Evolutionary conservation across 2,329 filamentous ascomycete genomes (phyloP).

Genomic region (Fusarium sp.): DNA sequence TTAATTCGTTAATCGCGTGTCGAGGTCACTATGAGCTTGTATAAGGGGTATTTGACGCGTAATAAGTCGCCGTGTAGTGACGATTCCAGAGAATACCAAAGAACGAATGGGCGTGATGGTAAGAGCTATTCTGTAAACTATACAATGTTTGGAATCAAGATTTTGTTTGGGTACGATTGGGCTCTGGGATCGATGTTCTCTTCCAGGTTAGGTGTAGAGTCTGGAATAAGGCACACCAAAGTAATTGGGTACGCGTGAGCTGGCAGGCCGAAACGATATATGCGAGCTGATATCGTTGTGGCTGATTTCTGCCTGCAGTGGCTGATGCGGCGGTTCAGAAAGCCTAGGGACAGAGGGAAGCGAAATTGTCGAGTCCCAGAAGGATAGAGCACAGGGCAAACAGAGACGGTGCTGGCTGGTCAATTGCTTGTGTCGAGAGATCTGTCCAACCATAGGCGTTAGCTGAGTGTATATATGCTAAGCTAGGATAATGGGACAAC

Average conservation of each 20-base stretch:
- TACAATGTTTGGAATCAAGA: conserved; percentile 47
- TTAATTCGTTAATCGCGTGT: conserved; percentile 36
- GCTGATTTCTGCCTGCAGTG: conserved; percentile 47
- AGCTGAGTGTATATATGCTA: conserved; percentile 48
- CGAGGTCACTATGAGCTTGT: conserved; percentile 19
- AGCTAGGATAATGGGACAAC: conserved; percentile 37
- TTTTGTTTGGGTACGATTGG: conserved; percentile 55
- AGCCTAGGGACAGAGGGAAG: conserved; percentile 53
- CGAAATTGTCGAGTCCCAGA: conserved; percentile 16
- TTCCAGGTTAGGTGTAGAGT: conserved; percentile 48
- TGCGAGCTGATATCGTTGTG: conserved; percentile 65
- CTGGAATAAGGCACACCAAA: conserved; percentile 59
- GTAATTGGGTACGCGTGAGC: conserved; percentile 68
- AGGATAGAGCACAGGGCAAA: conserved; percentile 27
- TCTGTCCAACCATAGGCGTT: conserved; percentile 52
- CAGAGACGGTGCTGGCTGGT: conserved; percentile 38
- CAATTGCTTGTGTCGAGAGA: conserved; percentile 40
- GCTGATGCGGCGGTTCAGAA: conserved; percentile 48
- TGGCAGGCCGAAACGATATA: conserved; percentile 67
- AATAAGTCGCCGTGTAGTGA: conserved; percentile 11
- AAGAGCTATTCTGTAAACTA: conserved; percentile 41
- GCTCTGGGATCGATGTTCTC: conserved; percentile 52
- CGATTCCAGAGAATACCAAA: conserved; percentile 22
- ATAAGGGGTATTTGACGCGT: conserved; percentile 22
- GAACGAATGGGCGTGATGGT: conserved; percentile 40